These are phyloP conservation scores for Ogataea naganishii DNA, from an alignment of 805 yeast genomes.

Conservation along the genomic window DNA sequence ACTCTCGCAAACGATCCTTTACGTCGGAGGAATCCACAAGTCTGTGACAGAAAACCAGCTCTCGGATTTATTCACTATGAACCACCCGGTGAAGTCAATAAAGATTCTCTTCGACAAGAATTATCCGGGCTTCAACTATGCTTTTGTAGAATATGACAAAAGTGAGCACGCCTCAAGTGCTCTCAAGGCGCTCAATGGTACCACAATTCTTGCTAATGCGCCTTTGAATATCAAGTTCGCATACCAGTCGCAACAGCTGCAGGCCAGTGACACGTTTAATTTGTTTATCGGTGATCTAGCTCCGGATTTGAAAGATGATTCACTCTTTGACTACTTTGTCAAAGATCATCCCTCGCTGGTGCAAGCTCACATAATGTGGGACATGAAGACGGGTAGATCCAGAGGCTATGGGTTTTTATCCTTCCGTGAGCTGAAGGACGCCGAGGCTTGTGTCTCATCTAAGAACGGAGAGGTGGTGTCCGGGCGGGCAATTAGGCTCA, in stretches of 20 bases:
- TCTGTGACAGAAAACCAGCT: conserved; percentile 56
- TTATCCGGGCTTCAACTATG: conserved; percentile 65
- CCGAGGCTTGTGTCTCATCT: conserved; percentile 59
- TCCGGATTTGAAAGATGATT: conserved; percentile 74
- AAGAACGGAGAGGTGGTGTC: conserved; percentile 70
- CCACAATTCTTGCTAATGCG: conserved; percentile 37
- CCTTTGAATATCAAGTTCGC: conserved; percentile 74
- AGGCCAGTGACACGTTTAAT: conserved; percentile 48
- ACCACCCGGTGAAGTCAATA: conserved; percentile 54
- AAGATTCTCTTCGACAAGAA: conserved; percentile 74
- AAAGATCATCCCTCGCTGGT: conserved; percentile 45
- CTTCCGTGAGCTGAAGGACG: conserved; percentile 57
- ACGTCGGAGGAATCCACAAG: conserved; percentile 69
- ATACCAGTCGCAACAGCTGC: conserved; percentile 66
- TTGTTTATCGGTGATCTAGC: conserved; percentile 83
- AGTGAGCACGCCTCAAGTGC: conserved; percentile 56
- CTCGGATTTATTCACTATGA: conserved; percentile 48
- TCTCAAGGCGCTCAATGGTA: conserved; percentile 50
- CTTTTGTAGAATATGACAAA: conserved; percentile 67
- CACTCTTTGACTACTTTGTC: conserved; percentile 47
- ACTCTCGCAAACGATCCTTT: conserved; percentile 59
- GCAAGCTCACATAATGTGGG: conserved; percentile 96
- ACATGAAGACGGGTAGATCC: conserved; percentile 87
- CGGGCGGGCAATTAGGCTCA: conserved; percentile 73
- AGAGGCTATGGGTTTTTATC: conserved; percentile 90